Evolutionary conservation across 768 basidiomycete species (phyloP), one percentile per base, ranked within the genome.

Genomic region (Amanita pallidorosea): DNA sequence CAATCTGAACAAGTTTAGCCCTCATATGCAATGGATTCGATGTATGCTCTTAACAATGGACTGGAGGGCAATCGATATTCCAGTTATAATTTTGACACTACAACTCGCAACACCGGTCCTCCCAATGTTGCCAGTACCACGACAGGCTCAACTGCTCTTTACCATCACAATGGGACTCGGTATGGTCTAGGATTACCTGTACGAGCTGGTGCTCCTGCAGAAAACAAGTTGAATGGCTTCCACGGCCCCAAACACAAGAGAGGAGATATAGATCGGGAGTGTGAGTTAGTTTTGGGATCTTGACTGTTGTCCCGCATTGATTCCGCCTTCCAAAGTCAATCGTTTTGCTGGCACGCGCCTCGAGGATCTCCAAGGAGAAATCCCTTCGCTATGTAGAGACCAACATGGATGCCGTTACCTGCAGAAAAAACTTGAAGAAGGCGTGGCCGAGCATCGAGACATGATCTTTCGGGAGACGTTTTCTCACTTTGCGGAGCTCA

Each of bases 391-490:
- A 15, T 98, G 96, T 80, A 98, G 98, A 65, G 96, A 99, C 67
- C 96, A 99, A 67, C 95, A 98, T 66, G 96, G 96, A 2, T 99
- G 96, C 63, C 81, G 96, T 33, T 99, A 97, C 63, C 70, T 99
- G 52, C 96, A 99, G 69, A 98, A 98, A 81, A 97, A 98, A 69
- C 76, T 99, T 22, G 96, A 99, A 65, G 96, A 99, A 62, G 90
- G 89, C 50, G 80, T 86, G 53, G 78, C 95, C 4, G 94, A 95
- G 64, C 94, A 99, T 67, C 81, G 96, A 48, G 96, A 99, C 61
- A 94, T 98, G 88, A 99, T 99, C 64, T 99, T 97, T 78, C 80
- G 88, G 53, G 96, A 99, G 72, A 97, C 95, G 1, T 98, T 95
- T 60, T 84, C 86, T 42, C 94, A 98, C 61, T 97, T 98, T 61